Evolutionary conservation across 2,329 filamentous ascomycete species (phyloP), one percentile per base, ranked within the genome.

Genomic region (Tothia fuscella): DNA sequence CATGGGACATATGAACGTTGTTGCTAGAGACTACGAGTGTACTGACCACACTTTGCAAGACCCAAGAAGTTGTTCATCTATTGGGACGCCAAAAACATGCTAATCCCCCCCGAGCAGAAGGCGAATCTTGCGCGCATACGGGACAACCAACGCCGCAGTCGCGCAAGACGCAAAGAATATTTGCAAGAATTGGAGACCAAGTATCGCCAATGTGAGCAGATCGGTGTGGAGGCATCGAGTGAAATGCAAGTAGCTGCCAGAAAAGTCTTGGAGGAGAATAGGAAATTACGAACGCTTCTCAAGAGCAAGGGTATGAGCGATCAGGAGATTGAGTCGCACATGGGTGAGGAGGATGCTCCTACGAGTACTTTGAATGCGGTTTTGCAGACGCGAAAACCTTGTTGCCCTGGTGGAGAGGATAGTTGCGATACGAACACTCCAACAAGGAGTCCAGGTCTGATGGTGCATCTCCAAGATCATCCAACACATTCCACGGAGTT

Each of bases 141-240:
- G 48, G 79, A 87, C 52, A 88, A 87, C 52, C 82, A 87, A 56
- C 71, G 82, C 43, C 76, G 81, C 47, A 84, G 78, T n/a, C 76
- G 82, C 41, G 80, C 80, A 34, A 72, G 81, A 26, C 71, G 78
- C 48, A 83, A 81, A 63, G 80, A 84, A 53, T 85, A 87, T 54
- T 62, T 85, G 29, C 67, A 76, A 47, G 78, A 82, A 42, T 70
- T 86, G 21, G 80, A 87, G 58, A 63, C 70, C 41, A 76, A 75
- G 46, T 61, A 80, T 44, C 71, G 76, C 35, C 61, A 63, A 40
- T 83, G 72, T 54, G 78, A 86, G 56, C 65, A 73, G 28, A 64
- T 71, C 24, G 81, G 82, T 14, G 69, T 82, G 37, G 72, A 80
- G 52, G 81, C 79, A 3, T 80, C 77, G 1, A 65, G 71, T n/a